phyloP scores from a whole-genome alignment of 1,284 basidiomycete species.

The Vanrija pseudolonga region DNA sequence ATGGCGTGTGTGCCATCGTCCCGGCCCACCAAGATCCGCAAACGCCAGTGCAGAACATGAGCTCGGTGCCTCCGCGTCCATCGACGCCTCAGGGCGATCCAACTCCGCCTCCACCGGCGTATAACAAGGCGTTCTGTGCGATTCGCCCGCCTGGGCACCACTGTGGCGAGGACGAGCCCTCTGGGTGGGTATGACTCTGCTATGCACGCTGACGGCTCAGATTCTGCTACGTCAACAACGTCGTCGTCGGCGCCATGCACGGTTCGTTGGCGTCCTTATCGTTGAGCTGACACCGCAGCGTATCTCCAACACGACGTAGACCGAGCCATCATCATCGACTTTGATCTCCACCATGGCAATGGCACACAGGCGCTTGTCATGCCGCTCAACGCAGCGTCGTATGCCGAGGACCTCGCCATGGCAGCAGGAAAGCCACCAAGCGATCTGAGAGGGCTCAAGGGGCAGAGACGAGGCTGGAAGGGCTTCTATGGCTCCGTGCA shows the following conservation, averaged over 20 bases:
- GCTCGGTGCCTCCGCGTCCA: conserved; percentile 8
- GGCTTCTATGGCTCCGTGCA: conserved; percentile 86
- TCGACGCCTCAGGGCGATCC: conserved; percentile 21
- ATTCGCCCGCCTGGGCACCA: conserved; percentile 88
- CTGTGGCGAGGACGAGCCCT: conserved; percentile 80
- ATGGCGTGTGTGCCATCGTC: conserved; percentile 55
- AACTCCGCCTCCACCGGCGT: background rate
- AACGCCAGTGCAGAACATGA: background rate
- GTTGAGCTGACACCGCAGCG: conserved; percentile 53
- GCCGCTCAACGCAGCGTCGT: conserved; percentile 85
- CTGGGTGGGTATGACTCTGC: conserved; percentile 54
- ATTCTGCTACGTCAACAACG: conserved; percentile 93
- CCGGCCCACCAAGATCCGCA: conserved; percentile 9
- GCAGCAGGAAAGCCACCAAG: conserved; percentile 45
- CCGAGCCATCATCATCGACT: conserved; percentile 82
- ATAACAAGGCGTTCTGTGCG: conserved; percentile 68
- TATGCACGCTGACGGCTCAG: conserved; percentile 15
- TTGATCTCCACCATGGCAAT: conserved; percentile 93
- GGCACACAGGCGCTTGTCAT: conserved; percentile 88
- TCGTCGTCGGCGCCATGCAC: conserved; percentile 82
- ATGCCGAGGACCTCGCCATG: conserved; percentile 61
- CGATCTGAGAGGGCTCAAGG: conserved; percentile 44
- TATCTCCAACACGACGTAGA: conserved; percentile 74
- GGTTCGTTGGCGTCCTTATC: conserved; percentile 53
- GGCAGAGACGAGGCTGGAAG: conserved; percentile 56